Percentiles rank a stretch among this genome's conserved stretches.
phyloP scores from a whole-genome alignment of 805 yeast genomes.

The Spathaspora sp. region DNA sequence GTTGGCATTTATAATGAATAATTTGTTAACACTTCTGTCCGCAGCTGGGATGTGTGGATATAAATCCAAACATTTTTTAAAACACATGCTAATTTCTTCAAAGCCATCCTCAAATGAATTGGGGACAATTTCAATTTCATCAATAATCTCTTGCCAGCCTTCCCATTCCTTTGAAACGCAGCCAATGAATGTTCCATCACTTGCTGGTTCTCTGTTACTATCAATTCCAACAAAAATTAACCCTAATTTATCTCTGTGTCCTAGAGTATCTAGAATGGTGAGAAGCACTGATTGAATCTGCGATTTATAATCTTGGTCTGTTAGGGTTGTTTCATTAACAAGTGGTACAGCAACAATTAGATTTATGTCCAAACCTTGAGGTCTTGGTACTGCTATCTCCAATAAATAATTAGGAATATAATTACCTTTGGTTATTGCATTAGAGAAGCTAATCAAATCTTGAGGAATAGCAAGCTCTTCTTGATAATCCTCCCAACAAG shows the following conservation, averaged over 20 bases:
- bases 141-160: conserved; percentile 45
- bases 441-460: conserved; percentile 35
- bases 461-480: conserved; percentile 30
- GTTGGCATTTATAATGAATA: conserved; percentile 14
- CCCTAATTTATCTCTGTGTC: conserved; percentile 43
- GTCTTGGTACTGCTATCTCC: conserved; percentile 35
- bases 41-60: conserved; percentile 19
- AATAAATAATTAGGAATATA: conserved; percentile 39
- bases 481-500: conserved; percentile 44
- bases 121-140: conserved; percentile 26
- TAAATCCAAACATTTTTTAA: conserved; percentile 26
- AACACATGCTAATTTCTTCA: conserved; percentile 19
- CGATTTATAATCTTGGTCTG: conserved; percentile 24
- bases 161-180: conserved; percentile 42
- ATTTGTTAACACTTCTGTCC: conserved; percentile 7
- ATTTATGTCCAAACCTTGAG: conserved; percentile 37
- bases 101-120: conserved; percentile 10
- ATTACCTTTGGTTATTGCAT: conserved; percentile 31
- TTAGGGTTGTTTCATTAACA: conserved; percentile 16
- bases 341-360: conserved; percentile 42
- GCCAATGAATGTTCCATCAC: conserved; percentile 44
- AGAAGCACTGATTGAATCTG: conserved; percentile 21
- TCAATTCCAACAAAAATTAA: conserved; percentile 46
- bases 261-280: conserved; percentile 22
- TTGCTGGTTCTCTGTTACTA: conserved; percentile 33